Conservation (phyloP, 2,329 filamentous ascomycete species). For the Colletotrichum sidae region DNA sequence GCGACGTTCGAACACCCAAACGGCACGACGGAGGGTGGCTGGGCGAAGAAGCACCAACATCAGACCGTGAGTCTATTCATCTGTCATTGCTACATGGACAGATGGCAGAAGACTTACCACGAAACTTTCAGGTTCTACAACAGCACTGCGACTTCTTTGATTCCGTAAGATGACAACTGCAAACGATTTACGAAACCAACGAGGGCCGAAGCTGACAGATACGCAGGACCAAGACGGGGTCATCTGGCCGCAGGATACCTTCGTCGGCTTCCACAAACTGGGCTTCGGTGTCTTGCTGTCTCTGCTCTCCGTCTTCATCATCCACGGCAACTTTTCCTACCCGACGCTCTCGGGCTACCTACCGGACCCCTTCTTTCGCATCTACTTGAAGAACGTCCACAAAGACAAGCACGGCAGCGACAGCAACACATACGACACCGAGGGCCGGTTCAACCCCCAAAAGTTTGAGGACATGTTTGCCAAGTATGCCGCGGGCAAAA, state of each 20-base stretch:
- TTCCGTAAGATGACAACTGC: conserved; percentile 25
- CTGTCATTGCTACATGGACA: no score
- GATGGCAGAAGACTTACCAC: neutral
- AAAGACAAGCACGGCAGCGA: conserved; percentile 60
- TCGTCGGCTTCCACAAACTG: conserved; percentile 51
- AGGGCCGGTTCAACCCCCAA: conserved; percentile 61
- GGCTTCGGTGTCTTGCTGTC: conserved; percentile 55
- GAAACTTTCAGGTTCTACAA: conserved; percentile 44
- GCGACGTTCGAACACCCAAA: conserved; percentile 48
- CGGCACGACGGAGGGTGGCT: conserved; percentile 48
- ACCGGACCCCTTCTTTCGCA: conserved; percentile 52
- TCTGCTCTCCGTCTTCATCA: conserved; percentile 51
- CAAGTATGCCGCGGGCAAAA: conserved; percentile 56
- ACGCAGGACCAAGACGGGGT: conserved; percentile 49
- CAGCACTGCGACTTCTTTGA: conserved; percentile 57
- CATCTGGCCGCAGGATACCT: conserved; percentile 54
- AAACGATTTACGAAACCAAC: rapidly evolving
- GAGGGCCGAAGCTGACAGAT: neutral
- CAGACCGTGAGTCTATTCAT: conserved; percentile 42
- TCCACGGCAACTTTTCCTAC: conserved; percentile 58
- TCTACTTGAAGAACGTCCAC: conserved; percentile 53
- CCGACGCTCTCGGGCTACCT: conserved; percentile 51
- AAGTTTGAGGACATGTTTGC: conserved; percentile 63
- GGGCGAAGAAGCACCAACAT: conserved; percentile 45
- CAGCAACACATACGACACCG: conserved; percentile 58